phyloP scores from a whole-genome alignment of 1,284 basidiomycete genomes.

The Moniliella sp. region DNA sequence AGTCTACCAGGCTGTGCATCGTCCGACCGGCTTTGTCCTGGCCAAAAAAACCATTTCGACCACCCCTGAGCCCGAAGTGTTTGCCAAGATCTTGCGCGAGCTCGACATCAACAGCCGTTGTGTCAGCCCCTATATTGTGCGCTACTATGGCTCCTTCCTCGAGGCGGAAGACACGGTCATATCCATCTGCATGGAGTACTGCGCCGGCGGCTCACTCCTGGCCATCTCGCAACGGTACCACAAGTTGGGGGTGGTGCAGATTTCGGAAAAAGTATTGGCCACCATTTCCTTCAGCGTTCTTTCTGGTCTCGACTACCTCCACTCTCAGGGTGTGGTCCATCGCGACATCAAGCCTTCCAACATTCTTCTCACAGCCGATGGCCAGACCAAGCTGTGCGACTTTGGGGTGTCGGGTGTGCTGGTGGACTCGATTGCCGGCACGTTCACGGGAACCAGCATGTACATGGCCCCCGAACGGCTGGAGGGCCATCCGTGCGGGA shows the following conservation, averaged over 20 bases:
- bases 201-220: conserved; percentile 65
- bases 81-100: conserved; percentile 75
- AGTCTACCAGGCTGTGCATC: conserved; percentile 69
- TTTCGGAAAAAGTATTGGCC: no score
- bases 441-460: conserved; percentile 84
- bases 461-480: conserved; percentile 97
- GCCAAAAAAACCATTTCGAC: conserved; percentile 54
- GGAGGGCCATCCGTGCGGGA: conserved; percentile 65
- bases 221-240: conserved; percentile 57
- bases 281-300: no score
- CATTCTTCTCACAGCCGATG: conserved; percentile 63
- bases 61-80: conserved; percentile 67
- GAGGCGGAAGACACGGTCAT: conserved; percentile 75
- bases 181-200: conserved; percentile 82
- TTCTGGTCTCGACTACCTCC: no score
- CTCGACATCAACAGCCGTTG: conserved; percentile 68
- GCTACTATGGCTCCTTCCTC: conserved; percentile 88
- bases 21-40: conserved; percentile 54
- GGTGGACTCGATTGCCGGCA: conserved; percentile 64
- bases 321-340: not conserved
- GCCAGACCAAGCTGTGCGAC: conserved; percentile 75
- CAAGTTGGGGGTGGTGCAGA: no score
- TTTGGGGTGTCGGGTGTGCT: conserved; percentile 92
- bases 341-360: conserved; percentile 87
- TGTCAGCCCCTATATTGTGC: conserved; percentile 66